Evolutionary conservation across 2,329 filamentous ascomycete species (phyloP).

Genomic region (Paraphoma sp.): DNA sequence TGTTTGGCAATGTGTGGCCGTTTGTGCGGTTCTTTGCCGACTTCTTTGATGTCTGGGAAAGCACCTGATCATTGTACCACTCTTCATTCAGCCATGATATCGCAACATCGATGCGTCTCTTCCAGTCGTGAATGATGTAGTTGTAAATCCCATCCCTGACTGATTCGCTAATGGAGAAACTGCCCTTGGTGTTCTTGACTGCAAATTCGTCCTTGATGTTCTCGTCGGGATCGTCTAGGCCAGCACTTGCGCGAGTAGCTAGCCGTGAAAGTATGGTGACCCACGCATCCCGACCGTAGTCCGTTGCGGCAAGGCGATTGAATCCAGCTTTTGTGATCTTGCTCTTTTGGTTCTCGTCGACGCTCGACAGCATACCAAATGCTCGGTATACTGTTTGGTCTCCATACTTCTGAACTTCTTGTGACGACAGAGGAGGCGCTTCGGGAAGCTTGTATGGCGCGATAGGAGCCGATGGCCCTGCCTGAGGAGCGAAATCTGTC

Average conservation of each 20-base stretch:
- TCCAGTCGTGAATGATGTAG: slow-evolving; percentile 92
- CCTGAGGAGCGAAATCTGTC: slow-evolving; percentile 57
- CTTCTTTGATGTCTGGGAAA: slow-evolving; percentile 45
- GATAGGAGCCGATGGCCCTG: slow-evolving; percentile 50
- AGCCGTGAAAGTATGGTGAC: slow-evolving; percentile 84
- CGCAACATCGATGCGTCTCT: slow-evolving; percentile 84
- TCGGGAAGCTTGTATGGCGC: slow-evolving; percentile 80
- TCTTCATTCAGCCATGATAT: slow-evolving; percentile 96
- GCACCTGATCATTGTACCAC: slow-evolving; percentile 89
- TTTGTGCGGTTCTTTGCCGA: slow-evolving; percentile 45
- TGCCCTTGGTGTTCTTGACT: slow-evolving; percentile 31
- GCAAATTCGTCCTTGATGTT: slow-evolving; percentile 64
- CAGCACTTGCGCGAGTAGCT: slow-evolving; percentile 78
- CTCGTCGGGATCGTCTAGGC: slow-evolving; percentile 73
- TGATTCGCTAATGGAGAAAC: slow-evolving; percentile 64
- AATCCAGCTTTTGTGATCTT: slow-evolving; percentile 71
- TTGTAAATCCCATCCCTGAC: slow-evolving; percentile 83
- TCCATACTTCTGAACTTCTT: slow-evolving; percentile 75
- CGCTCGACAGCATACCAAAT: slow-evolving; percentile 75
- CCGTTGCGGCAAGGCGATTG: slow-evolving; percentile 81
- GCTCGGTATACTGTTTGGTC: slow-evolving; percentile 77
- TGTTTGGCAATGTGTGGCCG: slow-evolving; percentile 49
- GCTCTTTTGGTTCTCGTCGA: slow-evolving; percentile 68
- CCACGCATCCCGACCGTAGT: slow-evolving; percentile 88
- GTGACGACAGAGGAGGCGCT: slow-evolving; percentile 74